Evolutionary conservation across 257 asterid genomes (phyloP).

Genomic region (Phtheirospermum japonicum): DNA sequence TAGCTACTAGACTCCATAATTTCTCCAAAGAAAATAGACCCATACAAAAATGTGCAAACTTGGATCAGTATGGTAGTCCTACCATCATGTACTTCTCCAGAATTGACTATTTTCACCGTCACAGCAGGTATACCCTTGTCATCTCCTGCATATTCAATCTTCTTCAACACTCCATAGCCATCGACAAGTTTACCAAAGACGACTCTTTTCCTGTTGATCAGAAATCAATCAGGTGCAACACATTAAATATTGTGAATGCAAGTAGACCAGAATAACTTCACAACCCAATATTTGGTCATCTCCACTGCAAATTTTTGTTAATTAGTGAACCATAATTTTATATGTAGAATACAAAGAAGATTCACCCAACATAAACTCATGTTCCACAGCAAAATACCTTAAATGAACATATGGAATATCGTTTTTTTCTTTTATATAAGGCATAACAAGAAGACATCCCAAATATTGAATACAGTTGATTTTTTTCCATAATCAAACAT

Average conservation of each 20-base stretch:
- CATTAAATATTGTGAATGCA: neutral
- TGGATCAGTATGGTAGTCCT: conserved; percentile 26
- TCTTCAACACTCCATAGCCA: conserved; percentile 77
- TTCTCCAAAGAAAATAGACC: neutral
- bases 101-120: conserved; percentile 82
- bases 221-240: conserved; percentile 18
- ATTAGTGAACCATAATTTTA: neutral
- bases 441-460: neutral
- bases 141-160: conserved; percentile 84
- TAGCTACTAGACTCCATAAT: neutral
- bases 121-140: conserved; percentile 86
- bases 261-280: conserved; percentile 7
- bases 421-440: neutral
- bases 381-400: neutral
- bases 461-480: neutral
- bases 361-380: conserved; percentile 5
- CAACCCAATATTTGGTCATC: neutral
- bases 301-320: neutral
- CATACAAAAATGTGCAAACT: neutral
- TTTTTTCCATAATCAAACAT: neutral
- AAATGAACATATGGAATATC: neutral
- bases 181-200: conserved; percentile 93
- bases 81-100: conserved; percentile 86
- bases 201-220: conserved; percentile 63
- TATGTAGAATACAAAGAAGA: no score